Base-by-base conservation (phyloP, 164 flowering plant genomes). In the Magnolia kwangsiensis region DNA sequence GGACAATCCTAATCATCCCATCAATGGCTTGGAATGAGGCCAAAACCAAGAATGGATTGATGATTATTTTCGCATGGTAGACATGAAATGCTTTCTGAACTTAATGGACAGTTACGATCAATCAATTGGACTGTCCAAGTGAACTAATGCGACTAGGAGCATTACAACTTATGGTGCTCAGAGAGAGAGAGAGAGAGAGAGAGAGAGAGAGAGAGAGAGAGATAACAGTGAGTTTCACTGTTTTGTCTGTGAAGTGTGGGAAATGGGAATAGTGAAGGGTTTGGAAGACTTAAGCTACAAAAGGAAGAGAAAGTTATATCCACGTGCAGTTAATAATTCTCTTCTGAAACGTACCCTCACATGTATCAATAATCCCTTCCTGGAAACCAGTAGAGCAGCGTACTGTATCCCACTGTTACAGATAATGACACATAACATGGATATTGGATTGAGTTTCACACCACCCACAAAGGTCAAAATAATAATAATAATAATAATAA, bases 391-490 rank as follows among this genome's bases (percentile, higher is more conserved):
- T 20, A 74, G 55, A 66, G 49, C 65, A 64, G 58, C 31, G 29
- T 45, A 74, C 58, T 74, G 51, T 14, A 74, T n/a, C 59, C 45
- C 59, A 73, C 75, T 73, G 75, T 61, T 73, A 5, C 24, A 45
- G 69, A 73, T 29, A 73, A 29, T 61, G 68, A 61, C 67, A 37
- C 50, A 70, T 7, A 50, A 19, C 51, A 11, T 51, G 1, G 45
- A 50, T 9, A 50, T 45, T 10, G 72, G 58, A 19, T n/a, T 70
- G 55, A 45, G 72, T 27, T 73, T 73, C 37, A 61, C 45, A 37
- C 3, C 7, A 3, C 45, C 45, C 45, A 37, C 45, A 37, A 37
- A 37, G 45, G 4, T 37, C 45, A 37, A 37, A 37, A 37, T n/a
- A n/a, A 37, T 37, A 37, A 37, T n/a, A n/a, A n/a, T n/a, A n/a